Evolutionary conservation across 371 early-diverging fungal genomes (phyloP).

Genomic region (Mortierella sp.): DNA sequence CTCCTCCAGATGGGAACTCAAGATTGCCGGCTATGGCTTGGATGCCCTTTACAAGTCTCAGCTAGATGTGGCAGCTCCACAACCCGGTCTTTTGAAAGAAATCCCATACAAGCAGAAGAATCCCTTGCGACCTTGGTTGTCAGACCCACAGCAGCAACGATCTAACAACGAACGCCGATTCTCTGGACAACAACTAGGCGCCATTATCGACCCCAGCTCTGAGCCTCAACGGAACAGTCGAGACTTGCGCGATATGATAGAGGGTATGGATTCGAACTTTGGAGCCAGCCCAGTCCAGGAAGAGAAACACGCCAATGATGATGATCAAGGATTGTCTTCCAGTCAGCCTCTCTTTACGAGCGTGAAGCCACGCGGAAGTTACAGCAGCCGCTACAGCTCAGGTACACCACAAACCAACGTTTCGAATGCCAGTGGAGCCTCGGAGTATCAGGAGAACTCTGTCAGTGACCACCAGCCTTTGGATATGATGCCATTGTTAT

Average conservation of each 20-base stretch:
- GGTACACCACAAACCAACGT: neutral
- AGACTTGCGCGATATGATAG: slow-evolving; percentile 3
- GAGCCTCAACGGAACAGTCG: slow-evolving; percentile 2
- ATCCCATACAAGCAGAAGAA: neutral
- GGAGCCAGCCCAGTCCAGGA: neutral
- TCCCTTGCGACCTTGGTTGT: neutral
- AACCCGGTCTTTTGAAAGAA: slow-evolving; percentile 10
- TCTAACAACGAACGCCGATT: slow-evolving; percentile 1
- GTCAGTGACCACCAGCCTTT: slow-evolving; percentile 24
- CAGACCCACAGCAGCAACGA: slow-evolving; percentile 1
- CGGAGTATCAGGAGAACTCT: slow-evolving; percentile 23
- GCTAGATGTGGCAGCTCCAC: slow-evolving; percentile 39
- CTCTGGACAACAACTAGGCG: slow-evolving; percentile 5
- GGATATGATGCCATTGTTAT: slow-evolving; percentile 38
- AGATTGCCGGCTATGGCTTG: slow-evolving; percentile 62
- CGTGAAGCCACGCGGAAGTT: neutral
- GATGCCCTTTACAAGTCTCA: too few species aligned
- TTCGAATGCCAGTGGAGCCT: slow-evolving; percentile 17
- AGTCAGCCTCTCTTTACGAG: neutral
- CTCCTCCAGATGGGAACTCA: slow-evolving; percentile 65
- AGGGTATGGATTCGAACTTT: neutral
- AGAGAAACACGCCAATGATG: neutral
- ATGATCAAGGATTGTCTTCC: neutral
- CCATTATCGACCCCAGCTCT: slow-evolving; percentile 10
- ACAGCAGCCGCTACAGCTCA: slow-evolving; percentile 11